These are phyloP conservation scores for Schwanniomyces vanrijiae DNA, from an alignment of 805 yeast genomes.

Conservation along the genomic window DNA sequence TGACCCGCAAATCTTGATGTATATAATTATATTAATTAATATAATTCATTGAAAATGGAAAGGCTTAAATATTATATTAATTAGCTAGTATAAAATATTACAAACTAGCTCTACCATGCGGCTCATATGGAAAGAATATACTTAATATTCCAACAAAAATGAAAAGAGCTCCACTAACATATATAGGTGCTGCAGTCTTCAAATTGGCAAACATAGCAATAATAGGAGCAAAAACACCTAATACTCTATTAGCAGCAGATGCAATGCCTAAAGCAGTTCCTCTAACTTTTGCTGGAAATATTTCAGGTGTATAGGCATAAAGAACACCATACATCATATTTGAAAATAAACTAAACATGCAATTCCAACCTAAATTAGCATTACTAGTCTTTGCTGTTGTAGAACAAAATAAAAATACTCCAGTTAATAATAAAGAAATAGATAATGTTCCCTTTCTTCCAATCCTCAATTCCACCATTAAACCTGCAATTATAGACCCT, in stretches of 20 bases:
- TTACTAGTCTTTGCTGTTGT: constrained; percentile 58
- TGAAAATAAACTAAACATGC: constrained; percentile 46
- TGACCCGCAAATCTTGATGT: no score
- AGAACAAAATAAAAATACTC: constrained; percentile 60
- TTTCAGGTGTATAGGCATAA: constrained; percentile 68
- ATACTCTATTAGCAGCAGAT: constrained; percentile 51
- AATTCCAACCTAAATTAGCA: constrained; percentile 48
- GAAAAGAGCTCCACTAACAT: constrained; percentile 59
- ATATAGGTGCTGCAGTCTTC: constrained; percentile 58
- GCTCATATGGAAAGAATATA: constrained; percentile 28
- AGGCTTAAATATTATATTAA: background rate
- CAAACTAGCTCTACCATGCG: constrained; percentile 18
- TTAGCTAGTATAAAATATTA: background rate
- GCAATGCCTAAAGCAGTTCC: constrained; percentile 64
- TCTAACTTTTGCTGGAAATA: constrained; percentile 47
- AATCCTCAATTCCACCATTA: constrained; percentile 32
- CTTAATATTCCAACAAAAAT: constrained; percentile 41
- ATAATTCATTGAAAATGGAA: background rate
- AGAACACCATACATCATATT: constrained; percentile 57
- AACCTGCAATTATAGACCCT: constrained; percentile 33
- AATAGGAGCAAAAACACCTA: constrained; percentile 60
- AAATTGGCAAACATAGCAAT: constrained; percentile 55
- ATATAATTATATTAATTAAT: no score
- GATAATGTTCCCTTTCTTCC: constrained; percentile 61
- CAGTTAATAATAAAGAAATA: constrained; percentile 51